Evolutionary conservation across 495 filamentous ascomycete species (phyloP).

Genomic region (Sphaerosporella brunnea): DNA sequence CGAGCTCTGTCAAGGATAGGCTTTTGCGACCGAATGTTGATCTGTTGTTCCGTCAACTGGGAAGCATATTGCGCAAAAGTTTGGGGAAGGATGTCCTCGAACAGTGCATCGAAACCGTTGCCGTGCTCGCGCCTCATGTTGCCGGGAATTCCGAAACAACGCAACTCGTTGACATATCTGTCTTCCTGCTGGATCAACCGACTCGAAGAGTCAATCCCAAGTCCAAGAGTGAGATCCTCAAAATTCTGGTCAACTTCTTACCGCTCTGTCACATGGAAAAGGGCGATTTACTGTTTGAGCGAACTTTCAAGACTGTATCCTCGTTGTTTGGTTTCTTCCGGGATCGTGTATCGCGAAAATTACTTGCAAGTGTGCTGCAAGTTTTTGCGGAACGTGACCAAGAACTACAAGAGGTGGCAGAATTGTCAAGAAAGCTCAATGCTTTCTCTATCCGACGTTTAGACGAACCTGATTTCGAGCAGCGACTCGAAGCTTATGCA

Average conservation of each 20-base stretch:
- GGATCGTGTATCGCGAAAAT: conserved; percentile 52
- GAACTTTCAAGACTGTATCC: conserved; percentile 44
- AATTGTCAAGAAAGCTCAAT: conserved; percentile 63
- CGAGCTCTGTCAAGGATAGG: conserved; percentile 40
- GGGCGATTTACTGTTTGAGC: conserved; percentile 37
- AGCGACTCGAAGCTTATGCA: conserved; percentile 59
- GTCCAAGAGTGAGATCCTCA: conserved; percentile 63
- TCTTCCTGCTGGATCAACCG: conserved; percentile 70
- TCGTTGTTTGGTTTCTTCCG: conserved; percentile 75
- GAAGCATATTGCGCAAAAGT: conserved; percentile 44
- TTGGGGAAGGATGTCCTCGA: conserved; percentile 53
- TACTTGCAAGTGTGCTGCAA: conserved; percentile 50
- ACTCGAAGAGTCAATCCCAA: conserved; percentile 59
- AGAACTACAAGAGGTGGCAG: conserved; percentile 43
- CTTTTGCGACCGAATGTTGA: conserved; percentile 56
- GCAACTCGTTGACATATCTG: conserved; percentile 54
- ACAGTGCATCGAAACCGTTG: conserved; percentile 58
- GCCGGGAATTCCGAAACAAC: conserved; percentile 48
- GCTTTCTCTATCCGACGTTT: conserved; percentile 48
- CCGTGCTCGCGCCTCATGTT: conserved; percentile 55
- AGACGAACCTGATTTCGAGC: conserved; percentile 72
- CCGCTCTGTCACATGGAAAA: conserved; percentile 40
- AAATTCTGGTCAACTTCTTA: conserved; percentile 57
- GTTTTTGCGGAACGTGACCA: conserved; percentile 47
- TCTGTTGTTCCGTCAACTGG: conserved; percentile 45